phyloP scores from a whole-genome alignment of 2,329 filamentous ascomycete genomes.

The Penicillium italicum region DNA sequence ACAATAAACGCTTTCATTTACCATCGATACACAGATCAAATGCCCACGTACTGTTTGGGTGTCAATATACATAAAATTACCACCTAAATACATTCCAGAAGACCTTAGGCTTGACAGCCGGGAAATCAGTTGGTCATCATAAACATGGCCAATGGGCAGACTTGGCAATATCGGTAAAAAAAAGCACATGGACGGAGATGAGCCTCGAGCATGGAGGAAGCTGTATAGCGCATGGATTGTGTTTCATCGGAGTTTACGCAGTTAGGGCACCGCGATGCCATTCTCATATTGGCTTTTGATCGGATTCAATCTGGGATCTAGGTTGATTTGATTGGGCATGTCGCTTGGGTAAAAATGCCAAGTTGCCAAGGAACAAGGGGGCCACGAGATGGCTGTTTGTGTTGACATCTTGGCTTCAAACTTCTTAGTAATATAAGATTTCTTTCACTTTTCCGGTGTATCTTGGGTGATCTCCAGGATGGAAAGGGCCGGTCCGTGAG shows the following conservation, averaged over 20 bases:
- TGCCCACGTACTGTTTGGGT: neutral
- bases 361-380: neutral
- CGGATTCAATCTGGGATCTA: neutral
- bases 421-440: no score
- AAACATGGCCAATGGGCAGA: neutral
- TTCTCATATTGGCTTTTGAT: neutral
- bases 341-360: neutral
- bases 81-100: neutral
- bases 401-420: no score
- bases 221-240: neutral
- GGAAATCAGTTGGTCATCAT: neutral
- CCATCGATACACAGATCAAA: no score
- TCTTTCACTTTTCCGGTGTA: no score
- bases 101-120: no score
- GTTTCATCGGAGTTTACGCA: neutral
- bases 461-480: no score
- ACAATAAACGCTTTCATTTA: no score
- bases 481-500: conserved; percentile 1
- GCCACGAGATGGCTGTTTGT: neutral
- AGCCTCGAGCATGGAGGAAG: neutral
- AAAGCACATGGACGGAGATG: neutral
- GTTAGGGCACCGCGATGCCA: neutral
- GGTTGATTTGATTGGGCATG: neutral
- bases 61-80: neutral
- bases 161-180: neutral